Evolutionary conservation across 192 early-diverging fungal genomes (phyloP).

Genomic region (Coemansia sp.): DNA sequence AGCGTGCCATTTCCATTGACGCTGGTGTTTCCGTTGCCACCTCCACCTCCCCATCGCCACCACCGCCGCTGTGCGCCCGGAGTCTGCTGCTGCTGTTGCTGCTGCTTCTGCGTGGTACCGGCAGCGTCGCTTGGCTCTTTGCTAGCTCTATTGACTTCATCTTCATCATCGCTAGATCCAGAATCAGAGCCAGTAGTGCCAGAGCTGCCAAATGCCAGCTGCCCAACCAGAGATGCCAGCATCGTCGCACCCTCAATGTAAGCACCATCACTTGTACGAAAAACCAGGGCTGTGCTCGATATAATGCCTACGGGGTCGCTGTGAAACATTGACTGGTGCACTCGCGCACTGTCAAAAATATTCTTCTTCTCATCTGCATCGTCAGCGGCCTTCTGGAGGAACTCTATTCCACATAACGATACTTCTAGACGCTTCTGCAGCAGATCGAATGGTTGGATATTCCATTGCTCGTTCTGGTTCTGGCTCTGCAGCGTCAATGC

Average conservation of each 20-base stretch:
- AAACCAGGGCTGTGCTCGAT: slow-evolving; percentile 32
- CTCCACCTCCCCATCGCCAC: slow-evolving; percentile 23
- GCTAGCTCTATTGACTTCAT: no score
- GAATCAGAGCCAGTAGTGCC: not conserved
- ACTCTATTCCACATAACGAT: slow-evolving; percentile 44
- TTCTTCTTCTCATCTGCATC: slow-evolving; percentile 6
- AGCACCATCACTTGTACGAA: slow-evolving; percentile 14
- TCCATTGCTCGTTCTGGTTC: no score
- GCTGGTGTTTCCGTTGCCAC: not conserved
- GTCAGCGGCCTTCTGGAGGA: slow-evolving; percentile 15
- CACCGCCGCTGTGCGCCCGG: slow-evolving; percentile 29
- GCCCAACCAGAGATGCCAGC: slow-evolving; percentile 37
- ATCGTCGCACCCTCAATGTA: slow-evolving; percentile 40
- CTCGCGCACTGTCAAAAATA: slow-evolving; percentile 17
- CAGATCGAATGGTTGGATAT: not conserved
- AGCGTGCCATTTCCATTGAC: not conserved
- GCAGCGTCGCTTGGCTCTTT: not conserved
- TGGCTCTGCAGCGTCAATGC: not conserved
- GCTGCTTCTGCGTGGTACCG: not conserved
- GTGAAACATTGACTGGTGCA: slow-evolving; percentile 16
- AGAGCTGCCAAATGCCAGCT: slow-evolving; percentile 39
- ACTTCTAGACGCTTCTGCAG: slow-evolving; percentile 10
- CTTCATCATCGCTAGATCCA: not conserved
- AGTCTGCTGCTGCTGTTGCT: slow-evolving; percentile 11
- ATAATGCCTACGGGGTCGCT: slow-evolving; percentile 21